Evolutionary conservation across 2,329 filamentous ascomycete genomes (phyloP), one percentile per base, ranked within the genome.

Genomic region (Nemania abortiva): DNA sequence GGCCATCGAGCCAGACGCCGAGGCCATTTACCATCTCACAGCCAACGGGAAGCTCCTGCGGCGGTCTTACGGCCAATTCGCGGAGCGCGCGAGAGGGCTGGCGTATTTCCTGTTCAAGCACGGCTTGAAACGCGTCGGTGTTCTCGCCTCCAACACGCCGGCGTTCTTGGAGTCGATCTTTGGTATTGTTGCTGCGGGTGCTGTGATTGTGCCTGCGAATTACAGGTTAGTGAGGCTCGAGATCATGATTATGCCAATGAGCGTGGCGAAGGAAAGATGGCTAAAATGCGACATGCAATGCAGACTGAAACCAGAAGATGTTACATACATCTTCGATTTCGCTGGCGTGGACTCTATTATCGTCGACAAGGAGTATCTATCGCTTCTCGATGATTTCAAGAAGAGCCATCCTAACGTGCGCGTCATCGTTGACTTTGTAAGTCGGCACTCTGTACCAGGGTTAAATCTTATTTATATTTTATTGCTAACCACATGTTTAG

Each of bases 81-180:
- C 96, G 18, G 93, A 97, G 77, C 92, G 96, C 52, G 93, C 95
- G 2, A 85, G 93, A 50, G 96, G 95, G 0, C 84, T 99, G 20
- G 95, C 94, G 15, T 98, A 97, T 81, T 98, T 92, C 79, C 79
- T 99, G 65, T 88, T 88, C 74, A 93, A 92, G 79, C 89, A 92
- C 77, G 86, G 88, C 4, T 90, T 89, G 76, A 91, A 89, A 76
- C 87, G 92, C 68, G 92, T 98, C 6, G 96, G 96, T 6, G 91
- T 99, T 56, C 85, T 99, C 11, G 91, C 90, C 9, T 93, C 96
- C 2, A 99, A 99, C 79, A 99, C 96, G 0, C 96, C 96, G 0
- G 95, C 95, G 0, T 98, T 98, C 76, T 85, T 99, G 31, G 95
- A 98, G 82, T 88, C 90, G 6, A 93, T 97, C 70, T 99, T 93